Conservation (phyloP, 2,329 filamentous ascomycete species). For the Pyricularia sp. region DNA sequence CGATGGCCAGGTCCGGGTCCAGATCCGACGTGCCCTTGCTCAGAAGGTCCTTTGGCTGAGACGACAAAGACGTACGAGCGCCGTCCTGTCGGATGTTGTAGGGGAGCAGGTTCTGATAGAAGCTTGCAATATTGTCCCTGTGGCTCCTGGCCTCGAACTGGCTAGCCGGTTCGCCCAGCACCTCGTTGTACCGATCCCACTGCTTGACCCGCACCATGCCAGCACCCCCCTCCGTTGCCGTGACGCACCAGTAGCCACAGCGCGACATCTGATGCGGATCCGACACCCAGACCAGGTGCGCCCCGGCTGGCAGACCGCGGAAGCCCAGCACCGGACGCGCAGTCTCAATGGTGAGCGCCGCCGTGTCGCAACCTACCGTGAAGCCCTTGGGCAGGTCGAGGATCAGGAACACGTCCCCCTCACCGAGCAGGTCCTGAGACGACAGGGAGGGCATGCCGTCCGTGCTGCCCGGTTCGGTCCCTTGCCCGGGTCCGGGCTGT, state of each 20-base stretch:
- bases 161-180: constrained; percentile 37
- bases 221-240: constrained; percentile 15
- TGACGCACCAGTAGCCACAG: constrained; percentile 48
- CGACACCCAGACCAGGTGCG: constrained; percentile 52
- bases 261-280: constrained; percentile 38
- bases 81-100: constrained; percentile 26
- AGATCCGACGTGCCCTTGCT: constrained; percentile 11
- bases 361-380: constrained; percentile 43
- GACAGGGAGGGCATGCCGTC: background rate
- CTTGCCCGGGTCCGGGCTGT: constrained; percentile 12
- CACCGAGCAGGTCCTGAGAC: constrained; percentile 15
- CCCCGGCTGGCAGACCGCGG: constrained; percentile 42
- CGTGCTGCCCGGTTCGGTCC: background rate
- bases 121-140: constrained; percentile 26
- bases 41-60: background rate
- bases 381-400: constrained; percentile 40
- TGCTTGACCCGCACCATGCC: constrained; percentile 34
- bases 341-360: constrained; percentile 33
- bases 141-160: constrained; percentile 30
- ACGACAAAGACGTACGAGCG: background rate
- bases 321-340: constrained; percentile 38
- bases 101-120: constrained; percentile 32
- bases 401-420: constrained; percentile 43
- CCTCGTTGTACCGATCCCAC: constrained; percentile 48
- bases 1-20: constrained; percentile 12